These are phyloP conservation scores for Metschnikowia proteae DNA, from an alignment of 805 yeast species.

Conservation along the genomic window DNA sequence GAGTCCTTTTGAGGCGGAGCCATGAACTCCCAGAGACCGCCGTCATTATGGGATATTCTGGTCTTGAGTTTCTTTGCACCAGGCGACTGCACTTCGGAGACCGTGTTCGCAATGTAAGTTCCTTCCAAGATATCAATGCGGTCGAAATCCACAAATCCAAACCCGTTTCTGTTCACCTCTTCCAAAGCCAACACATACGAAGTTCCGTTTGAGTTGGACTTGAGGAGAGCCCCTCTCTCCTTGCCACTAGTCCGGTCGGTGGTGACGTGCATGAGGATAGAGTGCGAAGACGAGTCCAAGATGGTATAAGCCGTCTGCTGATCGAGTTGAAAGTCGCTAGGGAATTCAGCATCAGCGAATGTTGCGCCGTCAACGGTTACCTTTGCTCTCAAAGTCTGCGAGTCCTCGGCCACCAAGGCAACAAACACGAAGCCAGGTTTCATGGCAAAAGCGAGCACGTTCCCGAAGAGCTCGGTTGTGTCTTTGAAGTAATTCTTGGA, in stretches of 20 bases:
- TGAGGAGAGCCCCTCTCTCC: constrained; percentile 77
- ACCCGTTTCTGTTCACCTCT: constrained; percentile 66
- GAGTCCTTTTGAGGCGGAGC: constrained; percentile 67
- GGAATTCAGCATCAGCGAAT: constrained; percentile 79
- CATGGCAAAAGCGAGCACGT: constrained; percentile 69
- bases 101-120: constrained; percentile 68
- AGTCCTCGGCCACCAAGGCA: constrained; percentile 49
- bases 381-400: constrained; percentile 52
- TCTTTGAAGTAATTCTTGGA: constrained; percentile 51
- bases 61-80: constrained; percentile 59
- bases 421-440: constrained; percentile 70
- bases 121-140: constrained; percentile 83
- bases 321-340: constrained; percentile 55
- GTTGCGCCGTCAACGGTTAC: constrained; percentile 74
- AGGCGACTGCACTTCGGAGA: constrained; percentile 48
- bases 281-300: constrained; percentile 64
- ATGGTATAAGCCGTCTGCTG: constrained; percentile 66
- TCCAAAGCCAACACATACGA: constrained; percentile 66
- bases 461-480: constrained; percentile 44
- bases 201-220: constrained; percentile 90
- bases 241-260: constrained; percentile 46
- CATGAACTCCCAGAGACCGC: constrained; percentile 77
- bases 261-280: constrained; percentile 81
- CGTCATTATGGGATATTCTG: constrained; percentile 82
- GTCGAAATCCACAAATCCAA: constrained; percentile 87